Percentiles rank a stretch among this genome's conserved stretches.
phyloP scores from a whole-genome alignment of 2,329 filamentous ascomycete genomes.

The Leptosphaerulina australis region DNA sequence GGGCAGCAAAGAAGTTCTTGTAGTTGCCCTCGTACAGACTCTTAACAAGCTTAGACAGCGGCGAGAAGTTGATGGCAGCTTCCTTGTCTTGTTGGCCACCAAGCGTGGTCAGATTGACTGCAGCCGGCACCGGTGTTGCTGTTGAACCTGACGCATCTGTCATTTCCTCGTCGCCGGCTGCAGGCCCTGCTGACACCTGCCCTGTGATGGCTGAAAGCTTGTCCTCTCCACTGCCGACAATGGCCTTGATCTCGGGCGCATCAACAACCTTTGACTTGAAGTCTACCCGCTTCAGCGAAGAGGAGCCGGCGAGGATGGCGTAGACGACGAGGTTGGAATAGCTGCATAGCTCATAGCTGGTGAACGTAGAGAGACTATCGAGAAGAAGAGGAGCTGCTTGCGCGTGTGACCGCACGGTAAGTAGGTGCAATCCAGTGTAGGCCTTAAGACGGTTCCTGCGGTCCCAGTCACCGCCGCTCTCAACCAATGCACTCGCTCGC shows the following conservation, averaged over 20 bases:
- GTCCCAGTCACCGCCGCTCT: conserved; percentile 97
- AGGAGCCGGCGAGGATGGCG: conserved; percentile 90
- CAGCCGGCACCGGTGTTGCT: conserved; percentile 64
- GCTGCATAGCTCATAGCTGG: conserved; percentile 96
- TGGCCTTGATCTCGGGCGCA: conserved; percentile 96
- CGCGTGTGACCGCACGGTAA: conserved; percentile 90
- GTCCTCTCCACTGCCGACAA: conserved; percentile 87
- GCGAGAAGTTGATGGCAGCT: conserved; percentile 83
- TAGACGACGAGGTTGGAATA: conserved; percentile 96
- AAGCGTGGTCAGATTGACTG: conserved; percentile 86
- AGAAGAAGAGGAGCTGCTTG: conserved; percentile 89
- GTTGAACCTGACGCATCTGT: conserved; percentile 61
- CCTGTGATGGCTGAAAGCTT: conserved; percentile 83
- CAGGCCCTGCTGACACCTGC: conserved; percentile 78
- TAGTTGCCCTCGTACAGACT: conserved; percentile 95
- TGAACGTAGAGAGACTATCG: conserved; percentile 97
- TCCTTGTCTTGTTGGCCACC: conserved; percentile 82
- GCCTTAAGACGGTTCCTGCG: conserved; percentile 97
- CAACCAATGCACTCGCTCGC: conserved; percentile 85
- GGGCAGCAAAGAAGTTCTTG: conserved; percentile 87
- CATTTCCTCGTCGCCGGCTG: conserved; percentile 77
- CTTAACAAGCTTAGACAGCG: conserved; percentile 84
- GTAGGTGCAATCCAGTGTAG: conserved; percentile 91
- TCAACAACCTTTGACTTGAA: conserved; percentile 99
- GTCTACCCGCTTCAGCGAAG: conserved; percentile 93